Conservation (phyloP, 805 yeast species). For the Candida chilensis region DNA sequence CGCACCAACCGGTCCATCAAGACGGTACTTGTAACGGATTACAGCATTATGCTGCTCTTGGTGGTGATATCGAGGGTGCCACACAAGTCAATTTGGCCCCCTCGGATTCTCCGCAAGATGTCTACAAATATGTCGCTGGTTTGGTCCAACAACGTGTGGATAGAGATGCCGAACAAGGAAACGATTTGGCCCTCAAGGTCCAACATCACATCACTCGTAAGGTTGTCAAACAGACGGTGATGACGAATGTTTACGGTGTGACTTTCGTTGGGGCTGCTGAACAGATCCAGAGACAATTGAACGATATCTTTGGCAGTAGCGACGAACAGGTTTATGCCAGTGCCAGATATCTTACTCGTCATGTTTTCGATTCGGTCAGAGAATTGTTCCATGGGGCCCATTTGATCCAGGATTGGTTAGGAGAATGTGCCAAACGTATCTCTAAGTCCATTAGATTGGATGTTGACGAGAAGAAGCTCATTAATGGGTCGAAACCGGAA, state of each 20-base stretch:
- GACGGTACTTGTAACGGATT: slow-evolving; percentile 86
- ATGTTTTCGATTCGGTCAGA: slow-evolving; percentile 77
- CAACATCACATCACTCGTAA: slow-evolving; percentile 68
- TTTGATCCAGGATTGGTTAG: slow-evolving; percentile 93
- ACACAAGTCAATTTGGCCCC: slow-evolving; percentile 69
- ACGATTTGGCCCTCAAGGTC: slow-evolving; percentile 43
- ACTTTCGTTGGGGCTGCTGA: slow-evolving; percentile 88
- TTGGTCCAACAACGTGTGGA: slow-evolving; percentile 50
- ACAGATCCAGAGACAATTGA: slow-evolving; percentile 76
- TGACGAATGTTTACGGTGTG: slow-evolving; percentile 98
- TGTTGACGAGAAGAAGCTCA: slow-evolving; percentile 31
- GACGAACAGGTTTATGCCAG: slow-evolving; percentile 33
- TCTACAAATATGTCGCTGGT: slow-evolving; percentile 61
- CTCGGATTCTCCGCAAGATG: slow-evolving; percentile 68
- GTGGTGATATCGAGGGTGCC: slow-evolving; percentile 82
- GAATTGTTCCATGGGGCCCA: slow-evolving; percentile 90
- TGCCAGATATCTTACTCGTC: slow-evolving; percentile 61
- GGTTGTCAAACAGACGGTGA: slow-evolving; percentile 92
- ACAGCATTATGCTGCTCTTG: slow-evolving; percentile 82
- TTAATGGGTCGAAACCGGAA: slow-evolving; percentile 42
- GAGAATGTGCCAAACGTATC: slow-evolving; percentile 73
- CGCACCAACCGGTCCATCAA: slow-evolving; percentile 75
- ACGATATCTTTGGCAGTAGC: slow-evolving; percentile 43
- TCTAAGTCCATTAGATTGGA: slow-evolving; percentile 70
- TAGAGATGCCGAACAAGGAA: slow-evolving; percentile 42